Conservation (phyloP, 2,329 filamentous ascomycete genomes). For the Alternaria gansuensis region DNA sequence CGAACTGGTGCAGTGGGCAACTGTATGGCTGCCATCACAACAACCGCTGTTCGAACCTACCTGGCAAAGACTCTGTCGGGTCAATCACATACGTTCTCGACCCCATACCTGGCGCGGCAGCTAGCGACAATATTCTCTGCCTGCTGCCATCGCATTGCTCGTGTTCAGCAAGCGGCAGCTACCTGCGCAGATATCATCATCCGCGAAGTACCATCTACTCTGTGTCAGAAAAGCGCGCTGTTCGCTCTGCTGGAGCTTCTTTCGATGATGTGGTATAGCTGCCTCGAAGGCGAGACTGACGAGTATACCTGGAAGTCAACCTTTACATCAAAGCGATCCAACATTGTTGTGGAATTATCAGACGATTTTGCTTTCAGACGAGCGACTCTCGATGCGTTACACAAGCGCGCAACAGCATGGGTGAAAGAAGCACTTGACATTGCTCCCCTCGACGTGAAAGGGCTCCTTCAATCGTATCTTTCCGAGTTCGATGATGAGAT, state of each 20-base stretch:
- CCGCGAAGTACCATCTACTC: conserved; percentile 80
- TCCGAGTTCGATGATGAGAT: conserved; percentile 94
- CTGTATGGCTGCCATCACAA: conserved; percentile 70
- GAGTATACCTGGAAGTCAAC: conserved; percentile 87
- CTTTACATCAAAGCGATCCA: conserved; percentile 78
- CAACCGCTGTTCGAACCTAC: conserved; percentile 81
- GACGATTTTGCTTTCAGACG: conserved; percentile 88
- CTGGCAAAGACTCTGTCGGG: conserved; percentile 77
- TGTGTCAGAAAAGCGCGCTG: conserved; percentile 88
- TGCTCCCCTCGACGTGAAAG: conserved; percentile 92
- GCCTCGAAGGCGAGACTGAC: conserved; percentile 91
- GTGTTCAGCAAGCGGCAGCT: conserved; percentile 88
- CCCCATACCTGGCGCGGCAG: conserved; percentile 87
- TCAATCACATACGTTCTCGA: conserved; percentile 80
- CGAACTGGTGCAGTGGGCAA: conserved; percentile 67
- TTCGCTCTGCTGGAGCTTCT: conserved; percentile 93
- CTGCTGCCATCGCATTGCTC: conserved; percentile 92
- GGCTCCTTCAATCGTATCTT: conserved; percentile 92
- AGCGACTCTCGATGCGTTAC: conserved; percentile 78
- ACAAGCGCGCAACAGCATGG: conserved; percentile 81
- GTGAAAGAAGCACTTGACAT: conserved; percentile 81
- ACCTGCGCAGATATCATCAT: conserved; percentile 87
- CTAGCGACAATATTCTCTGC: conserved; percentile 84
- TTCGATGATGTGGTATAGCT: conserved; percentile 94
- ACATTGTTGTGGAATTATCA: conserved; percentile 87